These are phyloP conservation scores for Ailanthus altissimus DNA, from an alignment of 345 rosid genomes.

Conservation along the genomic window DNA sequence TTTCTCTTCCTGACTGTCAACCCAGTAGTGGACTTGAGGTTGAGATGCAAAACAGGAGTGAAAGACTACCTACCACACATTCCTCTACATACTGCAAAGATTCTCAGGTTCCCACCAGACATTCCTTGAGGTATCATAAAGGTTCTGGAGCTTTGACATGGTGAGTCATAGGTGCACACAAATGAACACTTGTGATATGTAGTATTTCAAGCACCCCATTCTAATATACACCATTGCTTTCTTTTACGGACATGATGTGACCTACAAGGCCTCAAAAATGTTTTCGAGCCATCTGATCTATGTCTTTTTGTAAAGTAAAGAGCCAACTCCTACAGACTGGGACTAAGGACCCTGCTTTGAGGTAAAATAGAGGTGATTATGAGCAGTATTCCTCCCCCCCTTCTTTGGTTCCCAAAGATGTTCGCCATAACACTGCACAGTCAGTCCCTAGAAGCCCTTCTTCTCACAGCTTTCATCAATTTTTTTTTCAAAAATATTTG, in stretches of 20 bases:
- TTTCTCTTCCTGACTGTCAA: constrained; percentile 68
- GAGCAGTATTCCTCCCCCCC: too few relatives aligned
- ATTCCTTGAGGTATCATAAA: constrained; percentile 45
- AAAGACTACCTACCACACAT: constrained; percentile 67
- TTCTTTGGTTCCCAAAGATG: too few relatives aligned
- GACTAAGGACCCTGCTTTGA: too few relatives aligned
- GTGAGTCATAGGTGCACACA: constrained; percentile 38
- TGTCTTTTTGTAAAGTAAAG: too few relatives aligned
- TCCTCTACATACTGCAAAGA: constrained; percentile 55
- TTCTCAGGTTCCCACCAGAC: constrained; percentile 79
- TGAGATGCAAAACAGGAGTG: constrained; percentile 65
- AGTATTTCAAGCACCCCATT: not conserved
- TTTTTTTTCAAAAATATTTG: too few relatives aligned
- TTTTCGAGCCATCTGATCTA: constrained; percentile 57
- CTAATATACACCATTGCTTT: constrained; percentile 2
- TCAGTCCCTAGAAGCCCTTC: too few relatives aligned
- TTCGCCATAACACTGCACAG: too few relatives aligned
- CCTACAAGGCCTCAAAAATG: constrained; percentile 67
- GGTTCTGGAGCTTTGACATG: constrained; percentile 68
- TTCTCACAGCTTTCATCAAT: too few relatives aligned
- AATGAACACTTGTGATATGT: not conserved
- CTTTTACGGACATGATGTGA: constrained; percentile 60
- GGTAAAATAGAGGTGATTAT: too few relatives aligned
- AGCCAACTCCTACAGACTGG: too few relatives aligned
- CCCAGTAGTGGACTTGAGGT: constrained; percentile 80